Conservation (phyloP, 164 flowering plant genomes). For the Vitis cinerea region DNA sequence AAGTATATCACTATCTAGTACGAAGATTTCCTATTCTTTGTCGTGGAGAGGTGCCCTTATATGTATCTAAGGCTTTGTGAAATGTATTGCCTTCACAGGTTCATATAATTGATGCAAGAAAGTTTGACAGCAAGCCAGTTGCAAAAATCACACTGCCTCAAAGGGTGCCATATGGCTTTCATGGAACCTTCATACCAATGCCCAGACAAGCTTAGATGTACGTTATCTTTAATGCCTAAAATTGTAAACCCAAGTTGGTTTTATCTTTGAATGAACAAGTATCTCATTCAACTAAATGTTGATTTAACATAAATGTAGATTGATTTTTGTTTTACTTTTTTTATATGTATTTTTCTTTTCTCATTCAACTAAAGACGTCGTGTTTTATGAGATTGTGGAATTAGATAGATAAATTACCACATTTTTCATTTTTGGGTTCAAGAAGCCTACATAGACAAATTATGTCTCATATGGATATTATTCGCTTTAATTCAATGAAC, state of each 20-base stretch:
- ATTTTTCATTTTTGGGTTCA: no score
- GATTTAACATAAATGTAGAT: no score
- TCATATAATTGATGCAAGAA: constrained; percentile 47
- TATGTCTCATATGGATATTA: no score
- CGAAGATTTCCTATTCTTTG: not conserved
- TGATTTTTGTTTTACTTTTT: no score
- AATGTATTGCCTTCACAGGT: constrained; percentile 34
- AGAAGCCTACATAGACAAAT: no score
- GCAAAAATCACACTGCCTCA: constrained; percentile 47
- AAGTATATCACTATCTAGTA: constrained; percentile 9
- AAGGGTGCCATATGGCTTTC: constrained; percentile 61
- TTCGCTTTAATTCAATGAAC: no score
- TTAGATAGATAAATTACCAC: no score
- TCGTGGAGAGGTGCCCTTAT: not conserved
- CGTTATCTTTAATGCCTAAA: not conserved
- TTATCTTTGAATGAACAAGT: no score
- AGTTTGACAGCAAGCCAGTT: constrained; percentile 36
- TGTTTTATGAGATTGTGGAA: no score
- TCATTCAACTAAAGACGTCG: no score
- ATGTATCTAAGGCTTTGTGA: not conserved
- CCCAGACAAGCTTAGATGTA: not conserved
- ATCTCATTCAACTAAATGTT: no score
- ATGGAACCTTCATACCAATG: constrained; percentile 31
- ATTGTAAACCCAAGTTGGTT: not conserved
- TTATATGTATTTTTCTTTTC: no score